Base-by-base conservation (phyloP, 164 flowering plant genomes). In the Saururus chinensis region DNA sequence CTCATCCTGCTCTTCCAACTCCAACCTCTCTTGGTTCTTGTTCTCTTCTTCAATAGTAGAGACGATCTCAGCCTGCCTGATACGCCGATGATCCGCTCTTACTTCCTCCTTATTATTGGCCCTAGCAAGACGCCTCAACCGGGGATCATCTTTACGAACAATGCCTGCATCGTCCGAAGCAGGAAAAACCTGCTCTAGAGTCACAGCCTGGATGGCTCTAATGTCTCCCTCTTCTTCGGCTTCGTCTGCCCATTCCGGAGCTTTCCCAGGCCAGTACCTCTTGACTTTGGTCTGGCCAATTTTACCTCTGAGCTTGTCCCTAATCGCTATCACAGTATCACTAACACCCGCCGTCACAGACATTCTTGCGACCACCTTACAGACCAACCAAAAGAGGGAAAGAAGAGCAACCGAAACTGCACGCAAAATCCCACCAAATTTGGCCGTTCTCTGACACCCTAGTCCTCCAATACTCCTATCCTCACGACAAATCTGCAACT, bases 261-360 rank as follows among this genome's bases (percentile, higher is more conserved):
- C 98, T 73, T 87, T 92, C 10, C 98, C 98, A 37, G 98, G 96
- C 98, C 96, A 92, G 54, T 92, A 92, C 56, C 98, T 67, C 53
- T 85, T 87, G 7, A 92, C 98, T 66, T 89, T 87, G 0, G 98
- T 92, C 57, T 85, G 91, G 21, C 91, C 91, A 45, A 92, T 89
- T 71, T 82, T 87, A n/a, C 98, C 96, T 62, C 86, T 79, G 25
- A 92, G 91, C 73, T 92, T 89, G 53, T 85, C 98, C 73, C 95
- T 79, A 59, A 89, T 66, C 0, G 95, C 83, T 19, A 84, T 80
- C 6, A 83, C 60, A 2, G 85, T 72, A 70, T 92, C 92, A 53
- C 87, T 87, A 24, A 89, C 98, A 40, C 95, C 96, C 7, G 96
- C 98, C 4, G 90, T 87, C 35, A 92, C 98, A 53, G 95, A 92